Conservation (phyloP, 805 yeast genomes). For the Wickerhamiella nectarea region DNA sequence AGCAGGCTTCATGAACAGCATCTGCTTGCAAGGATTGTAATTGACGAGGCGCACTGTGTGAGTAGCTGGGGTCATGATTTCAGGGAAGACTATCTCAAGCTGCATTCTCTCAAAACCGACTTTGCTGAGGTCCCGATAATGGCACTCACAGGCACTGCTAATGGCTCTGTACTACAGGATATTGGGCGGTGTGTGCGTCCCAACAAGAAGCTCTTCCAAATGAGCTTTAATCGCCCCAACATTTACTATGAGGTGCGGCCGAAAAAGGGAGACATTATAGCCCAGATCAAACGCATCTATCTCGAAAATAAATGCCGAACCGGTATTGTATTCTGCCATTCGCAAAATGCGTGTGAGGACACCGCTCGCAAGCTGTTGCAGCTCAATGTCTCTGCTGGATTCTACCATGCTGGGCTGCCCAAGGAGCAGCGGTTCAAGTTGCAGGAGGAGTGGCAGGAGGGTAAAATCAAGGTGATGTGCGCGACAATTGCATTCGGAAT, state of each 20-base stretch:
- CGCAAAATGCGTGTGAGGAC: slow-evolving; percentile 77
- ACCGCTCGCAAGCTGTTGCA: slow-evolving; percentile 47
- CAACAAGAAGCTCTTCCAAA: slow-evolving; percentile 49
- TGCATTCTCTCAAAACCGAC: slow-evolving; percentile 54
- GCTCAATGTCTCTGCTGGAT: slow-evolving; percentile 52
- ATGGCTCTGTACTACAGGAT: slow-evolving; percentile 75
- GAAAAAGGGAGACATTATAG: slow-evolving; percentile 30
- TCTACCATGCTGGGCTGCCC: slow-evolving; percentile 91
- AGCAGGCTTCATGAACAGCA: slow-evolving; percentile 39
- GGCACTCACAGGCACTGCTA: slow-evolving; percentile 97
- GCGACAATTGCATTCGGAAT: slow-evolving; percentile 98
- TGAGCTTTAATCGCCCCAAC: slow-evolving; percentile 85
- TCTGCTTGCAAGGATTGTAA: slow-evolving; percentile 69
- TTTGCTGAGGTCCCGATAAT: slow-evolving; percentile 78
- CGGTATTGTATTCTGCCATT: slow-evolving; percentile 89
- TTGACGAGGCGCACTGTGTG: slow-evolving; percentile 97
- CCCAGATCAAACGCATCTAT: slow-evolving; percentile 15
- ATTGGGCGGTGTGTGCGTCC: slow-evolving; percentile 65
- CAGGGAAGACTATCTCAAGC: slow-evolving; percentile 83
- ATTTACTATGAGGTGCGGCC: slow-evolving; percentile 61
- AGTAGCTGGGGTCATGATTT: slow-evolving; percentile 99
- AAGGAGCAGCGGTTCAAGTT: slow-evolving; percentile 55
- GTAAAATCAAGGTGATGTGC: slow-evolving; percentile 63
- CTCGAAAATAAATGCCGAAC: slow-evolving; percentile 41
- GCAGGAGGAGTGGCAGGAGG: slow-evolving; percentile 75